Evolutionary conservation across 768 basidiomycete genomes (phyloP), one percentile per base, ranked within the genome.

Genomic region (Artomyces pyxidatus): DNA sequence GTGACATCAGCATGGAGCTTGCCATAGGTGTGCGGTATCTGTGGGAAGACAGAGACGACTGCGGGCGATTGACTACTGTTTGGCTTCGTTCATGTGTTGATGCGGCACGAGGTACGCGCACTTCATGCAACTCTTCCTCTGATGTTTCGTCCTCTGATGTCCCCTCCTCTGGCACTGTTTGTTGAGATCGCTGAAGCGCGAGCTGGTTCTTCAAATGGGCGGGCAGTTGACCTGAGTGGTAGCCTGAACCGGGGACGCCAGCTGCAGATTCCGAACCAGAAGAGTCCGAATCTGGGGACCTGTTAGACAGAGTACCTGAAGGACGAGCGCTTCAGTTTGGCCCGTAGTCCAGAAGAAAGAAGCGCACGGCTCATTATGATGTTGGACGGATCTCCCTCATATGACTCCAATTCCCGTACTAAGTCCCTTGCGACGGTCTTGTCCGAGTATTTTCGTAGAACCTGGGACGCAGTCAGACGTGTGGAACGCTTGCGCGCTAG

Each of bases 391-490:
- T 85, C 82, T 26, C 79, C 80, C n/a, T 75, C 76, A 58, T 81
- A 90, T 12, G 85, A 79, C 55, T 85, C 84, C 19, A 93, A 65
- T 66, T 93, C 90, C 52, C 80, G 72, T 11, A 88, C 81, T 29
- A 90, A 73, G 57, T 83, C 78, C 66, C 69, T 77, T 29, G 89
- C 88, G 21, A 81, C 70, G 0, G 87, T 88, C 63, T 83, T 86
- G 59, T 89, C 88, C 0, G 90, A 86, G 59, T 93, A 89, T 63
- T 81, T 86, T 52, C 81, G 73, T 51, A 92, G 68, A 17, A 87
- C 82, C 89, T 92, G 30, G 22, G 28, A 17, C 16, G 27, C 32
- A 23, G 30, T 42, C 5, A 42, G 29, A 22, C 14, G 26, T 4
- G 10, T 42, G 23, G 38, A 5, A 38, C 14, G 11, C 14, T 32